Conservation (phyloP, 1,284 basidiomycete species). For the Microbotryum violaceum region DNA sequence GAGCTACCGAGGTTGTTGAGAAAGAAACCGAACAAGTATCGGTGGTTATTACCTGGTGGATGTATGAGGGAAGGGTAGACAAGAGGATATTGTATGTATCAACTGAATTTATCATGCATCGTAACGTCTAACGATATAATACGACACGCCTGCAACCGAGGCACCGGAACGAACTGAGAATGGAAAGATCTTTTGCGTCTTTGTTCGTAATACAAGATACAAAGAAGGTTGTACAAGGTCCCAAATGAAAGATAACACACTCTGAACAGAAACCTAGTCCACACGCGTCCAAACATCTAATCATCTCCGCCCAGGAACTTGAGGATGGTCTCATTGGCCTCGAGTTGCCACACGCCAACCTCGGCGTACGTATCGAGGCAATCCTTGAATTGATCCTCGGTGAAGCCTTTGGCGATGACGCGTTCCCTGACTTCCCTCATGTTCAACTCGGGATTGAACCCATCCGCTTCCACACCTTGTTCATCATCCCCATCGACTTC, state of each 20-base stretch:
- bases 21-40: slow-evolving; percentile 49
- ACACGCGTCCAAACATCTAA: background rate
- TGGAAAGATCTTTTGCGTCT: too few relatives aligned
- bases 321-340: slow-evolving; percentile 25
- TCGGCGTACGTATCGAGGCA: slow-evolving; percentile 34
- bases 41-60: slow-evolving; percentile 55
- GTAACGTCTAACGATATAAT: too few relatives aligned
- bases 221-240: too few relatives aligned
- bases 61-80: slow-evolving; percentile 42
- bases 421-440: slow-evolving; percentile 78
- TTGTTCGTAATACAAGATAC: too few relatives aligned
- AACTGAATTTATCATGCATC: too few relatives aligned
- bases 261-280: too few relatives aligned
- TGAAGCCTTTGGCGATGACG: slow-evolving; percentile 77
- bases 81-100: slow-evolving; percentile 2
- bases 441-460: slow-evolving; percentile 45
- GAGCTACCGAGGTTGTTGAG: slow-evolving; percentile 52
- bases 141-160: too few relatives aligned
- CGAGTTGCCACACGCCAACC: slow-evolving; percentile 32
- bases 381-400: slow-evolving; percentile 70
- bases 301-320: slow-evolving; percentile 6
- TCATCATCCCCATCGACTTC: slow-evolving; percentile 61
- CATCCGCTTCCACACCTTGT: slow-evolving; percentile 5
- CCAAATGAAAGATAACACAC: too few relatives aligned
- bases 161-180: too few relatives aligned